These are phyloP conservation scores for Paraphaeosphaeria minitans DNA, from an alignment of 2,329 filamentous ascomycete species.

Conservation along the genomic window DNA sequence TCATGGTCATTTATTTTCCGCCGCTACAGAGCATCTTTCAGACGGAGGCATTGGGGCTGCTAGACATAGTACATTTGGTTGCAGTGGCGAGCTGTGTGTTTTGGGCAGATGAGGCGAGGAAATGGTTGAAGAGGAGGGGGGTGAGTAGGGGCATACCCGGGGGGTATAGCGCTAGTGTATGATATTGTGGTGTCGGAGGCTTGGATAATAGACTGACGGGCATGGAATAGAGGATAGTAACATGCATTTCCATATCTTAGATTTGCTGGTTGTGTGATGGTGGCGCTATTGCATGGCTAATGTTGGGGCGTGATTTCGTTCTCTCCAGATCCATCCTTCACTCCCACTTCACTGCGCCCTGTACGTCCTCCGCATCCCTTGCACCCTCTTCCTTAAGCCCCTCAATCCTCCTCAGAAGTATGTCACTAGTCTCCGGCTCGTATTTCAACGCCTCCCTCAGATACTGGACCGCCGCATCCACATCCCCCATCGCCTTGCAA, in stretches of 20 bases:
- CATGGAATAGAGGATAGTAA: not conserved
- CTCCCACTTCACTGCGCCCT: not conserved
- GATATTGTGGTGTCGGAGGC: slow-evolving; percentile 17
- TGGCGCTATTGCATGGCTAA: no score
- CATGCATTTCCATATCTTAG: not conserved
- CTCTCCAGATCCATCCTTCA: not conserved
- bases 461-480: slow-evolving; percentile 14
- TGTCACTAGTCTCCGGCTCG: slow-evolving; percentile 10
- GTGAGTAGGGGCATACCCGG: slow-evolving; percentile 35
- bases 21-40: slow-evolving; percentile 95
- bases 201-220: not conserved
- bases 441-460: slow-evolving; percentile 10
- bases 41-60: slow-evolving; percentile 79
- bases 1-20: slow-evolving; percentile 92
- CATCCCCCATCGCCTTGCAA: slow-evolving; percentile 13
- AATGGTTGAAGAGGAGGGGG: slow-evolving; percentile 62
- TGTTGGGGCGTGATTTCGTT: no score
- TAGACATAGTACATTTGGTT: slow-evolving; percentile 75
- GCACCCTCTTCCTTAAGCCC: slow-evolving; percentile 9
- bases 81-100: slow-evolving; percentile 86
- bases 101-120: slow-evolving; percentile 90
- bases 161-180: slow-evolving; percentile 49
- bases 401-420: not conserved
- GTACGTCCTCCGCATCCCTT: not conserved
- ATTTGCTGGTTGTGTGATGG: not conserved